Percentiles rank a stretch among this genome's conserved stretches.
Conservation (phyloP, 768 basidiomycete genomes). For the Suillus weaverae region DNA sequence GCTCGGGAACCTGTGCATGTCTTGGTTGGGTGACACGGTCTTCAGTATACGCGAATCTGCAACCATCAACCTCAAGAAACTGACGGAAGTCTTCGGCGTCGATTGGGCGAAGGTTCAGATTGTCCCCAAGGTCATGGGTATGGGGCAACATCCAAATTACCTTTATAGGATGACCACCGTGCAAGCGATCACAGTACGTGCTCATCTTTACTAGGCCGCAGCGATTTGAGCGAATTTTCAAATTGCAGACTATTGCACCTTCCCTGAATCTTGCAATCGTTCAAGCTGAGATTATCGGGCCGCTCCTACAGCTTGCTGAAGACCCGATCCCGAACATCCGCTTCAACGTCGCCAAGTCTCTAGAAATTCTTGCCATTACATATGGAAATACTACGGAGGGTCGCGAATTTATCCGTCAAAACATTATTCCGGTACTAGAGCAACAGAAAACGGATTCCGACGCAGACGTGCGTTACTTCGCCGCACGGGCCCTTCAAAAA, state of each 20-base stretch:
- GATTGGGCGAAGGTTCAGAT: constrained; percentile 95
- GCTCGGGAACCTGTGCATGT: constrained; percentile 96
- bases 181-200: constrained; percentile 90
- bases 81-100: constrained; percentile 98
- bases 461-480: constrained; percentile 96
- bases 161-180: constrained; percentile 98
- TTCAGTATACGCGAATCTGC: constrained; percentile 99
- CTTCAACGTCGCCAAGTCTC: constrained; percentile 95
- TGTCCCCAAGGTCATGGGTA: constrained; percentile 94
- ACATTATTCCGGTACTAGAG: constrained; percentile 81
- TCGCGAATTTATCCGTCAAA: constrained; percentile 66
- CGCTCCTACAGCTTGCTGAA: constrained; percentile 75
- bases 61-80: constrained; percentile 91
- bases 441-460: constrained; percentile 86
- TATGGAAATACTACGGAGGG: constrained; percentile 69
- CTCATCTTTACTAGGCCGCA: not conserved
- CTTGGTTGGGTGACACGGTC: constrained; percentile 97
- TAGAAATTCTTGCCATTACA: constrained; percentile 82
- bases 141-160: constrained; percentile 97
- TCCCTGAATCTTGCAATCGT: constrained; percentile 84
- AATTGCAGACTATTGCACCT: constrained; percentile 87
- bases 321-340: constrained; percentile 99
- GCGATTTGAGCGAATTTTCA: not conserved
- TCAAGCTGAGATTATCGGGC: constrained; percentile 78
- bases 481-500: constrained; percentile 74